Evolutionary conservation across 169 alveolate species (phyloP).

Genomic region (Babesia ovata): DNA sequence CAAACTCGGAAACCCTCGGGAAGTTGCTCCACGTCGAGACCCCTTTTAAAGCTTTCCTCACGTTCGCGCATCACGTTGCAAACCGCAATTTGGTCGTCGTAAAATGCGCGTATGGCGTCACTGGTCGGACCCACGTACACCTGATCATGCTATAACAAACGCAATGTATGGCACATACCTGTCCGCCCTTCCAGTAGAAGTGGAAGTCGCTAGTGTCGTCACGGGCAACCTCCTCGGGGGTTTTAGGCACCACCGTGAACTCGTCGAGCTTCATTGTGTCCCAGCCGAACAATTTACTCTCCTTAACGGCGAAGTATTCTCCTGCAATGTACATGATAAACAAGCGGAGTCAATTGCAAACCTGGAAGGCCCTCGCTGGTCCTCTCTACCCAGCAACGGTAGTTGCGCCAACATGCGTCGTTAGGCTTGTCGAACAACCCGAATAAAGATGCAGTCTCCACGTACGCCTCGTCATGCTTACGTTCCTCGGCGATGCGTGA

Average conservation of each 20-base stretch:
- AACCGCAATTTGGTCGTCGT: slow-evolving; percentile 69
- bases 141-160: neutral
- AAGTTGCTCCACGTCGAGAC: slow-evolving; percentile 8
- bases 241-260: slow-evolving; percentile 64
- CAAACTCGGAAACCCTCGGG: slow-evolving; percentile 34
- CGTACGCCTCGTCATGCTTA: slow-evolving; percentile 21
- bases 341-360: neutral
- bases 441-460: slow-evolving; percentile 53
- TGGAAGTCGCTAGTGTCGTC: slow-evolving; percentile 79
- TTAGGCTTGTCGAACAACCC: slow-evolving; percentile 84
- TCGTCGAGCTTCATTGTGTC: slow-evolving; percentile 74
- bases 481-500: slow-evolving; percentile 51
- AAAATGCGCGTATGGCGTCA: slow-evolving; percentile 70
- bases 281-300: slow-evolving; percentile 81
- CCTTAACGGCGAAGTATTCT: slow-evolving; percentile 85
- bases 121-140: slow-evolving; percentile 75
- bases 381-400: slow-evolving; percentile 83
- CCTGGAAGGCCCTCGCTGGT: slow-evolving; percentile 76
- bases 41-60: slow-evolving; percentile 20
- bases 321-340: slow-evolving; percentile 45
- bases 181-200: slow-evolving; percentile 73
- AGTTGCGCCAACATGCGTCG: slow-evolving; percentile 72
- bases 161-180: slow-evolving; percentile 3
- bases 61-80: slow-evolving; percentile 53
- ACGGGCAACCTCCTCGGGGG: slow-evolving; percentile 64